Conservation (phyloP, 2,329 filamentous ascomycete species). For the Penicillium italicum region DNA sequence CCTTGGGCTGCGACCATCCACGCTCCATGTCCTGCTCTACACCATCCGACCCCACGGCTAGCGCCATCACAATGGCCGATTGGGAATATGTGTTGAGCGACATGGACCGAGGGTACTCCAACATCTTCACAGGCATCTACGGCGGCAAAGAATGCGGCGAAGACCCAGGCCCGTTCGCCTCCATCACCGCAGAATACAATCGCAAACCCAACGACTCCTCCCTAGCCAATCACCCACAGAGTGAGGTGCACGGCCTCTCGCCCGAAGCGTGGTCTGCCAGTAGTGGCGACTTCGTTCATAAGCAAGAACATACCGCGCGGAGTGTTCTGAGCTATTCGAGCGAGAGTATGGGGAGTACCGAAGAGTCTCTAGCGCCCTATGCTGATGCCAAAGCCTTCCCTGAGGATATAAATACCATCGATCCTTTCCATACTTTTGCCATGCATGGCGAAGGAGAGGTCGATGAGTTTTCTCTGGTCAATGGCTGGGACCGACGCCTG, state of each 20-base stretch:
- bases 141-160: slow-evolving; percentile 42
- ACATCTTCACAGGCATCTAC: slow-evolving; percentile 63
- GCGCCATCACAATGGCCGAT: slow-evolving; percentile 59
- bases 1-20: slow-evolving; percentile 32
- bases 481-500: slow-evolving; percentile 36
- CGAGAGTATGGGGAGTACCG: slow-evolving; percentile 56
- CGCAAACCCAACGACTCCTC: slow-evolving; percentile 26
- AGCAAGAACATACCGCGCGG: slow-evolving; percentile 40
- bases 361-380: slow-evolving; percentile 37
- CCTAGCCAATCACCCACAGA: slow-evolving; percentile 18
- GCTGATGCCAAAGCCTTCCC: slow-evolving; percentile 23
- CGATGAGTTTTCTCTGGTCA: slow-evolving; percentile 31
- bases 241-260: slow-evolving; percentile 37
- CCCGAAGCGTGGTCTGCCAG: slow-evolving; percentile 40
- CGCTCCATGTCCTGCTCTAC: slow-evolving; percentile 45
- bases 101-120: slow-evolving; percentile 73
- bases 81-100: slow-evolving; percentile 80
- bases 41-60: slow-evolving; percentile 33
- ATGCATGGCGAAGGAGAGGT: slow-evolving; percentile 35
- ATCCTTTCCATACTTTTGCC: slow-evolving; percentile 38
- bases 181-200: slow-evolving; percentile 31
- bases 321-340: slow-evolving; percentile 60
- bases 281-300: slow-evolving; percentile 36
- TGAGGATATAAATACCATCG: slow-evolving; percentile 31
- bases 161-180: slow-evolving; percentile 35